A percentile compares a stretch with the other conserved stretches of the same genome.
Evolutionary conservation across 2,329 filamentous ascomycete genomes (phyloP).

Genomic region (Aureobasidium sp.): DNA sequence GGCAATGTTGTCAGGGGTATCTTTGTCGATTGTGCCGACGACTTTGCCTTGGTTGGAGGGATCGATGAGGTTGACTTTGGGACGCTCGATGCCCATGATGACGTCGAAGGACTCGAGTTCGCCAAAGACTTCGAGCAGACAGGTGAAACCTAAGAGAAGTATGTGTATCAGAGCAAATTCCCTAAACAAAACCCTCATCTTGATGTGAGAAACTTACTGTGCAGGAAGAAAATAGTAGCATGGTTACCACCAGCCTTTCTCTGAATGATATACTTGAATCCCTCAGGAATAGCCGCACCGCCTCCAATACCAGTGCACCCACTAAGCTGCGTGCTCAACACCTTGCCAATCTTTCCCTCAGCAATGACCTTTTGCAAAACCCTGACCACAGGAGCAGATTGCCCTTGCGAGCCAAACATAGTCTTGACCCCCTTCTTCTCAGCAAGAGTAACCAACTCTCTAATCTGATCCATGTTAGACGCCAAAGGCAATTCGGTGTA

Average conservation of each 20-base stretch:
- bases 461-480: conserved; percentile 31
- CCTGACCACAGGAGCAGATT: conserved; percentile 30
- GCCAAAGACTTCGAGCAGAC: conserved; percentile 1
- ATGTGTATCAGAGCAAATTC: too few relatives aligned
- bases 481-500: conserved; percentile 46
- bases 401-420: conserved; percentile 41
- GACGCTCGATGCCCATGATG: conserved; percentile 39
- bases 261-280: conserved; percentile 31
- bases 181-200: not conserved
- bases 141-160: not conserved
- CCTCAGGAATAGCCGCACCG: not conserved
- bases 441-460: conserved; percentile 36
- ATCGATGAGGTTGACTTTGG: conserved; percentile 28
- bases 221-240: conserved; percentile 28
- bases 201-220: not conserved
- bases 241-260: conserved; percentile 37
- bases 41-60: not conserved
- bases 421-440: conserved; percentile 34
- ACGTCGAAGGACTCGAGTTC: conserved; percentile 29
- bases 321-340: conserved; percentile 30
- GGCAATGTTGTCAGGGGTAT: conserved; percentile 38
- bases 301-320: conserved; percentile 16
- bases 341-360: conserved; percentile 36
- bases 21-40: not conserved
- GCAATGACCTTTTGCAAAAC: conserved; percentile 37